Evolutionary conservation across 441 rosid genomes (phyloP).

Genomic region (Gossypium trilobum): DNA sequence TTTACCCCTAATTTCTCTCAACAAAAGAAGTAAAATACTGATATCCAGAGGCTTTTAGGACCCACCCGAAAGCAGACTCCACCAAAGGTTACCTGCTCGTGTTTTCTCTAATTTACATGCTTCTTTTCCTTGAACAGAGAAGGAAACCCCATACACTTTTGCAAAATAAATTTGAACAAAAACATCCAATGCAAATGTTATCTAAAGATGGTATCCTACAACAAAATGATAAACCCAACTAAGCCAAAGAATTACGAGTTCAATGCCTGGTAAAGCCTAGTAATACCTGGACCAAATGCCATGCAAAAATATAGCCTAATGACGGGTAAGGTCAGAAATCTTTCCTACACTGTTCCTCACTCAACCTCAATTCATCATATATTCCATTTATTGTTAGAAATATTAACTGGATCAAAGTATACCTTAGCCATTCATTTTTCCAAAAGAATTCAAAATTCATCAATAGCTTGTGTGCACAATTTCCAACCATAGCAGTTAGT

Average conservation of each 20-base stretch:
- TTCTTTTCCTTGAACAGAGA: not conserved
- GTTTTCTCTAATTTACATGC: slow-evolving; percentile 1
- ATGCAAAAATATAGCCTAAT: not conserved
- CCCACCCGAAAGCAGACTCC: not conserved
- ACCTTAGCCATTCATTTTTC: not conserved
- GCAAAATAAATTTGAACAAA: not conserved
- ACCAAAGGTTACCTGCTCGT: not conserved
- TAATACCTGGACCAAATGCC: not conserved
- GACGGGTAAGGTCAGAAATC: not conserved
- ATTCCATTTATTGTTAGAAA: slow-evolving; percentile 1
- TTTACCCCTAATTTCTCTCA: slow-evolving; percentile 2
- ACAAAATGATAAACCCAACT: not conserved
- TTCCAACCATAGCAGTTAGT: not conserved
- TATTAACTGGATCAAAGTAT: not conserved
- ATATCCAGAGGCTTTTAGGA: not conserved
- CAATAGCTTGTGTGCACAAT: not conserved
- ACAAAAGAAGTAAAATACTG: not conserved
- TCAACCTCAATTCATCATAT: not conserved
- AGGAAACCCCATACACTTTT: not conserved
- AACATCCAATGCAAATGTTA: not conserved
- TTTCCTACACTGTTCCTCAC: not conserved
- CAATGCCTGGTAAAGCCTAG: not conserved
- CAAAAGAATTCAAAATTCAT: not conserved
- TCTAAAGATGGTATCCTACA: not conserved
- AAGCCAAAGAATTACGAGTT: not conserved